Conservation (phyloP, 345 rosid genomes). For the Limnanthes douglasii region DNA sequence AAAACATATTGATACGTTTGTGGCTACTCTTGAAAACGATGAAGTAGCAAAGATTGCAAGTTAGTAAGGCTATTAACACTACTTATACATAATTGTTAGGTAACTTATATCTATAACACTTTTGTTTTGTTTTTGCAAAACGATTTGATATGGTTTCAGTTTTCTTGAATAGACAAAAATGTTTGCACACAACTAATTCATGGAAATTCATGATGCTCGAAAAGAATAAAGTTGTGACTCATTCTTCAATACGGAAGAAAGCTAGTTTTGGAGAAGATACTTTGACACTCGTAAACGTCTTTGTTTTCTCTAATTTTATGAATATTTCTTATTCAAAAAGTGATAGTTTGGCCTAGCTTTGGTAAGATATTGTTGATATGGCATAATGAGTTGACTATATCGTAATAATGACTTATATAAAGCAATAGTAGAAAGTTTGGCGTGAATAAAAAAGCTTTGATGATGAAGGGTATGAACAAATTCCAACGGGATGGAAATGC, state of each 20-base stretch:
- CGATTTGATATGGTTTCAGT: slow-evolving; percentile 32
- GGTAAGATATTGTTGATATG: too few relatives aligned
- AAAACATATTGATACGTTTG: slow-evolving; percentile 41
- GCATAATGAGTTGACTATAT: too few relatives aligned
- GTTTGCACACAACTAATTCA: slow-evolving; percentile 39
- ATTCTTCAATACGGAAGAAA: slow-evolving; percentile 20
- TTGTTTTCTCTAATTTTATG: too few relatives aligned
- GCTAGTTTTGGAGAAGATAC: slow-evolving; percentile 32
- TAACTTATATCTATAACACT: not conserved
- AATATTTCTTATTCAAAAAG: too few relatives aligned
- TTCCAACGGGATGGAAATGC: slow-evolving; percentile 44
- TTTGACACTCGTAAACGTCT: slow-evolving; percentile 63
- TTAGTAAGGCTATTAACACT: not conserved
- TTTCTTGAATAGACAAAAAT: slow-evolving; percentile 20
- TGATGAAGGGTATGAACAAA: slow-evolving; percentile 26
- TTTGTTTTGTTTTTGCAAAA: slow-evolving; percentile 11
- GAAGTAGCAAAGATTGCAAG: slow-evolving; percentile 29
- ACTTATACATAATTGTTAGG: not conserved
- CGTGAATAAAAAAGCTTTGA: slow-evolving; percentile 49
- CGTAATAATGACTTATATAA: too few relatives aligned
- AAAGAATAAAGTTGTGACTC: slow-evolving; percentile 10
- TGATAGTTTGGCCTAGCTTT: too few relatives aligned
- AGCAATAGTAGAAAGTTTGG: slow-evolving; percentile 90
- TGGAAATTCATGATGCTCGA: slow-evolving; percentile 47
- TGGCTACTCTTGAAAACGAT: slow-evolving; percentile 32